phyloP scores from a whole-genome alignment of 257 asterid genomes.

The Salvia rosmarinus region DNA sequence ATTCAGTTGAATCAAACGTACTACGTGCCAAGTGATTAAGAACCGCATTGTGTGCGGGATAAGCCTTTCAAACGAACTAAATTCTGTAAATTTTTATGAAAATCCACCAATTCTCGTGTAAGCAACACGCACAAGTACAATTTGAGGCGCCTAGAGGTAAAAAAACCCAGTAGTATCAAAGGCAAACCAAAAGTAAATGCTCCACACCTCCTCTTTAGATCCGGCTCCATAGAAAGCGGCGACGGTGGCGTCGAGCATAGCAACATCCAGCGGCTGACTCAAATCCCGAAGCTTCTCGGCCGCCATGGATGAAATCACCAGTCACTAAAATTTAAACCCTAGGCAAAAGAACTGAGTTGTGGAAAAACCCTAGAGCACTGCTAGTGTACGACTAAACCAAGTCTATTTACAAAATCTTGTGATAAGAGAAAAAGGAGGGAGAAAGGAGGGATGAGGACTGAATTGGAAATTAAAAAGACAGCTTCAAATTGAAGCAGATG shows the following conservation, averaged over 20 bases:
- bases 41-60: background rate
- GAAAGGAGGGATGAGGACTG: slow-evolving; percentile 30
- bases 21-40: background rate
- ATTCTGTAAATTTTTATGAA: background rate
- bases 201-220: slow-evolving; percentile 87
- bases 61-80: background rate
- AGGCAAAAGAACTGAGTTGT: background rate
- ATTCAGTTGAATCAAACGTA: slow-evolving; percentile 12
- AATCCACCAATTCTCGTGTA: slow-evolving; percentile 6
- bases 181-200: background rate
- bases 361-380: slow-evolving; percentile 46
- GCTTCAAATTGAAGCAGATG: slow-evolving; percentile 71
- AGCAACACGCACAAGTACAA: background rate
- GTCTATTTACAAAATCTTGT: slow-evolving; percentile 25
- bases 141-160: slow-evolving; percentile 14
- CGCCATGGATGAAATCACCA: slow-evolving; percentile 59
- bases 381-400: slow-evolving; percentile 23
- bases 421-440: slow-evolving; percentile 30
- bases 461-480: slow-evolving; percentile 49
- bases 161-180: background rate
- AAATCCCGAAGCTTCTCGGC: slow-evolving; percentile 91
- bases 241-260: slow-evolving; percentile 91
- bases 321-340: slow-evolving; percentile 44
- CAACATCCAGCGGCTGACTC: slow-evolving; percentile 87
- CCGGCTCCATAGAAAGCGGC: slow-evolving; percentile 96